These are phyloP conservation scores for Thermothelomyces thermophilus DNA, from an alignment of 2,329 filamentous ascomycete species.

Conservation along the genomic window DNA sequence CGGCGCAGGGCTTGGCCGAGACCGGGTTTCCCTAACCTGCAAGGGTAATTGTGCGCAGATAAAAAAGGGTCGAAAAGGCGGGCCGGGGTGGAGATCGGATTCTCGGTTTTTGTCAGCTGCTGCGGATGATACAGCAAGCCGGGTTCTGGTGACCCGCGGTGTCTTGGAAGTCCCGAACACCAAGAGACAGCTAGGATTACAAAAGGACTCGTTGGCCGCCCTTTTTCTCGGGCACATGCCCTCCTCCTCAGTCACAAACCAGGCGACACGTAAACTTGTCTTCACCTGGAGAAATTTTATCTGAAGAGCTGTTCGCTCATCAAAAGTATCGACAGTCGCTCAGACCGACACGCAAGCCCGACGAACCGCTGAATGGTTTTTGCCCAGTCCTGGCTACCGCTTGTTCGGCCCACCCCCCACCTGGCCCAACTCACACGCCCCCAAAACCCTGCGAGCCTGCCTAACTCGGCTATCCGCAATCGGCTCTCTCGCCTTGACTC, in stretches of 20 bases:
- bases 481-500: constrained; percentile 25
- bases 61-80: not conserved
- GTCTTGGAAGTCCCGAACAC: constrained; percentile 23
- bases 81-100: constrained; percentile 19
- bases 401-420: constrained; percentile 12
- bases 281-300: not conserved
- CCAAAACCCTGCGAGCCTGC: constrained; percentile 6
- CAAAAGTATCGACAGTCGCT: not conserved
- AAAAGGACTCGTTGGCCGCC: constrained; percentile 21
- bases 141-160: constrained; percentile 24
- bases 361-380: constrained; percentile 3
- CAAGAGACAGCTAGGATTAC: constrained; percentile 24
- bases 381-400: not conserved
- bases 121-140: constrained; percentile 24
- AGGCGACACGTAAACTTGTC: constrained; percentile 4
- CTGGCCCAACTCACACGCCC: constrained; percentile 13
- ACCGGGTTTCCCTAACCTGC: constrained; percentile 16
- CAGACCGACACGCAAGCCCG: not conserved
- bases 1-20: constrained; percentile 18
- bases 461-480: constrained; percentile 21
- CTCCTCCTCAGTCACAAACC: constrained; percentile 13
- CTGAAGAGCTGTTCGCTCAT: not conserved
- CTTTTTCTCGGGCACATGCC: constrained; percentile 12
- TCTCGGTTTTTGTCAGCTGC: constrained; percentile 27
- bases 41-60: constrained; percentile 15